phyloP scores from a whole-genome alignment of 208 protist species.

The Vickermania spadyakhi region DNA sequence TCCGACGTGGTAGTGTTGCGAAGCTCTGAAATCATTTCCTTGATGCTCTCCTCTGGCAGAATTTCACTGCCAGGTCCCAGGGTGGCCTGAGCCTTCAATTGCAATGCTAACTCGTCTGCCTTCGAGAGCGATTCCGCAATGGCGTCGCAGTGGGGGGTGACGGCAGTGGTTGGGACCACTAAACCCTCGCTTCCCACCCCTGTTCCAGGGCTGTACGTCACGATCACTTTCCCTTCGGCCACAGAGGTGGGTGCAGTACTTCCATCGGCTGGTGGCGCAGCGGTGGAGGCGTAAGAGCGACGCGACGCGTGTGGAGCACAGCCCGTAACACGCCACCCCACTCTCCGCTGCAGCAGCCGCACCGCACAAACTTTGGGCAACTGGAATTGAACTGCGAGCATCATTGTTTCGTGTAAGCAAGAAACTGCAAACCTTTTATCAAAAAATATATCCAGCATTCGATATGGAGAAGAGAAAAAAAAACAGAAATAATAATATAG shows the following conservation, averaged over 20 bases:
- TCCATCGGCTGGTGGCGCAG: too few species aligned
- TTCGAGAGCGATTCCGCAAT: conserved; percentile 77
- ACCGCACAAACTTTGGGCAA: too few species aligned
- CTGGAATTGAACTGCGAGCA: too few species aligned
- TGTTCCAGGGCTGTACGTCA: conserved; percentile 71
- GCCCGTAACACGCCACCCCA: too few species aligned
- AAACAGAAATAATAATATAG: too few species aligned
- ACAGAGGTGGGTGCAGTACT: too few species aligned
- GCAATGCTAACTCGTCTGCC: conserved; percentile 66
- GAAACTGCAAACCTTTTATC: too few species aligned
- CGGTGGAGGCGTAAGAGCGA: neutral
- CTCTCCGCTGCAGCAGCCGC: too few species aligned
- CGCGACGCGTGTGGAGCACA: too few species aligned
- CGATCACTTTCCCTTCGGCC: conserved; percentile 17
- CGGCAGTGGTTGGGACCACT: conserved; percentile 44
- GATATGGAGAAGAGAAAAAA: too few species aligned
- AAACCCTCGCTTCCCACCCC: conserved; percentile 33
- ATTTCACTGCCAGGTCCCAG: conserved; percentile 59
- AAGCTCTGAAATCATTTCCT: conserved; percentile 79
- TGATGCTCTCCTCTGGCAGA: conserved; percentile 64
- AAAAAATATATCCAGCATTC: too few species aligned
- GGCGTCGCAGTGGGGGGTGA: conserved; percentile 72
- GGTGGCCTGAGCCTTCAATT: conserved; percentile 66
- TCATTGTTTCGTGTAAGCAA: too few species aligned
- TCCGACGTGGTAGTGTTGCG: conserved; percentile 41